A percentile compares a stretch with the other conserved stretches of the same genome.
Conservation (phyloP, 495 filamentous ascomycete genomes). For the Xeromyces bisporus region DNA sequence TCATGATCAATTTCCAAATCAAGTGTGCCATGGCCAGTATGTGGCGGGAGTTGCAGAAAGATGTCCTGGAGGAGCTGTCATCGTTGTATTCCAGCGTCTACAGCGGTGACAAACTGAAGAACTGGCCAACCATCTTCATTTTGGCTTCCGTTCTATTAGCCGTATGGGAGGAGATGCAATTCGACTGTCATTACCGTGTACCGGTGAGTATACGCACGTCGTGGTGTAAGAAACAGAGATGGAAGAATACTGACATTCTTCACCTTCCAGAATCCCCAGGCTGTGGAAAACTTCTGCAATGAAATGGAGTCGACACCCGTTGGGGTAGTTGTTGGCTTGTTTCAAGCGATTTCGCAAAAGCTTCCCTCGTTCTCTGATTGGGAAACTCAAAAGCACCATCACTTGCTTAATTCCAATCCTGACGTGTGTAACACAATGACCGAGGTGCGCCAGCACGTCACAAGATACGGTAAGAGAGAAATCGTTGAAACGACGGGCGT, state of each 20-base stretch:
- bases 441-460: slow-evolving; percentile 74
- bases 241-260: slow-evolving; percentile 1
- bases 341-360: slow-evolving; percentile 91
- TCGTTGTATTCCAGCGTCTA: slow-evolving; percentile 82
- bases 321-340: slow-evolving; percentile 83
- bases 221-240: not conserved
- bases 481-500: too few relatives aligned
- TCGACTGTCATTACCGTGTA: slow-evolving; percentile 84
- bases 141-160: slow-evolving; percentile 74
- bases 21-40: slow-evolving; percentile 87
- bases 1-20: slow-evolving; percentile 98
- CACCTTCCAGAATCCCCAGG: slow-evolving; percentile 40
- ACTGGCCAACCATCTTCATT: slow-evolving; percentile 96
- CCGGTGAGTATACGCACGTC: slow-evolving; percentile 38
- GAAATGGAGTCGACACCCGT: slow-evolving; percentile 92
- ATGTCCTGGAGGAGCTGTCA: slow-evolving; percentile 82
- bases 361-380: slow-evolving; percentile 77
- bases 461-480: slow-evolving; percentile 62
- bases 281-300: slow-evolving; percentile 77
- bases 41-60: slow-evolving; percentile 92
- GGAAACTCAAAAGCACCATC: slow-evolving; percentile 77
- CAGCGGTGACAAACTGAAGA: slow-evolving; percentile 82
- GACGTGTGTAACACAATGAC: slow-evolving; percentile 89
- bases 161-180: slow-evolving; percentile 96
- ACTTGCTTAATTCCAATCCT: slow-evolving; percentile 68